Evolutionary conservation across 2,329 filamentous ascomycete genomes (phyloP).

Genomic region (Alternaria brassicicola): DNA sequence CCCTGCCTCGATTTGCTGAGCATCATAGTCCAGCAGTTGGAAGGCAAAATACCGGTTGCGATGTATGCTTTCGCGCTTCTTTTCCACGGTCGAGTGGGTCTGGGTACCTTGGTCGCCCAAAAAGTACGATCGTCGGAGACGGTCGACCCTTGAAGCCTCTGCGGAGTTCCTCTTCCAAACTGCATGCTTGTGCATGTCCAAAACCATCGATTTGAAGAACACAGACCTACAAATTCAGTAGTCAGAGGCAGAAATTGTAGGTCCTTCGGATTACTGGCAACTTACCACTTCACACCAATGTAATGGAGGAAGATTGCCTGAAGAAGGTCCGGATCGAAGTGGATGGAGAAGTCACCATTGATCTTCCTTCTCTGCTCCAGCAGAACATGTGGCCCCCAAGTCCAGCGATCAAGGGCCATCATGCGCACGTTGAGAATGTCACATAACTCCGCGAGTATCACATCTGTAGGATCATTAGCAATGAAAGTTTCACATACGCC

Average conservation of each 20-base stretch:
- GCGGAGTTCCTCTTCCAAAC: constrained; percentile 29
- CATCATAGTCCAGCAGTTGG: constrained; percentile 32
- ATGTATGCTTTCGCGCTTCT: constrained; percentile 27
- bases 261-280: not conserved
- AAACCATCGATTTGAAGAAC: constrained; percentile 36
- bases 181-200: constrained; percentile 21
- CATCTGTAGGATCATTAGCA: constrained; percentile 8
- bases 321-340: constrained; percentile 41
- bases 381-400: constrained; percentile 37
- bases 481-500: not conserved
- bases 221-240: constrained; percentile 24
- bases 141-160: constrained; percentile 25
- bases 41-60: constrained; percentile 32
- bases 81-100: constrained; percentile 18
- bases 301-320: constrained; percentile 45
- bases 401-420: constrained; percentile 35
- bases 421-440: constrained; percentile 45
- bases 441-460: constrained; percentile 39
- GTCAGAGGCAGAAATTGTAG: not conserved
- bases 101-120: constrained; percentile 20
- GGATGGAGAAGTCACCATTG: constrained; percentile 36
- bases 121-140: constrained; percentile 34
- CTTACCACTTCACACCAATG: constrained; percentile 37
- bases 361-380: constrained; percentile 40
- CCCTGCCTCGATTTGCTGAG: constrained; percentile 28